Evolutionary conservation across 2,329 filamentous ascomycete genomes (phyloP).

Genomic region (Xylaria sp.): DNA sequence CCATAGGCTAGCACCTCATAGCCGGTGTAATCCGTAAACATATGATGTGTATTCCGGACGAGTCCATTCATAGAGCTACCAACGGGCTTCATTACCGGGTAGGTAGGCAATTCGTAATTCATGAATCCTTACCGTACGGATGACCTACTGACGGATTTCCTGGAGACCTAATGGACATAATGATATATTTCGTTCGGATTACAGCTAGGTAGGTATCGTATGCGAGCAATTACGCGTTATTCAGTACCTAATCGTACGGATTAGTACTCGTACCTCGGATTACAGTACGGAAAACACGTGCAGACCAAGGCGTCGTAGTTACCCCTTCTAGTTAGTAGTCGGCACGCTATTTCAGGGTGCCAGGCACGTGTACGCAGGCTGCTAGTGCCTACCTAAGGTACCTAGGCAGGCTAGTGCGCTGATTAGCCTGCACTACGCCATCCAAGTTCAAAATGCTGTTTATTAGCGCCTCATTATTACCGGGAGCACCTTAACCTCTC

Average conservation of each 20-base stretch:
- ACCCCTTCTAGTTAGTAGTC: background rate
- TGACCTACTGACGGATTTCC: conserved; percentile 10
- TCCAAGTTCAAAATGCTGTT: background rate
- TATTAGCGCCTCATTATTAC: background rate
- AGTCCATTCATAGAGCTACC: no score
- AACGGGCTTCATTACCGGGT: no score
- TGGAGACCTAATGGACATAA: no score
- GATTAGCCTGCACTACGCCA: background rate
- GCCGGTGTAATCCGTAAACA: no score
- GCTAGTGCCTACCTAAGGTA: background rate
- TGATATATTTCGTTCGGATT: no score
- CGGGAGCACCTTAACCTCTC: background rate
- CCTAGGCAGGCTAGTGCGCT: background rate
- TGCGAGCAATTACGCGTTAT: no score
- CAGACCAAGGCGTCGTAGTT: background rate
- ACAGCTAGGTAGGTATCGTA: no score
- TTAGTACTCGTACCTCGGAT: no score
- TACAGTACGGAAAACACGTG: background rate
- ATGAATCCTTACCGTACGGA: no score
- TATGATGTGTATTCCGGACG: no score
- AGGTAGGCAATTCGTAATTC: no score
- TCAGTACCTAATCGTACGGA: background rate
- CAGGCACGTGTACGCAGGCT: background rate
- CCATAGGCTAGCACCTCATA: no score
- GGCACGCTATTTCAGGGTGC: background rate